Evolutionary conservation across 768 basidiomycete genomes (phyloP), one percentile per base, ranked within the genome.

Genomic region (Austroboletus eburneus): DNA sequence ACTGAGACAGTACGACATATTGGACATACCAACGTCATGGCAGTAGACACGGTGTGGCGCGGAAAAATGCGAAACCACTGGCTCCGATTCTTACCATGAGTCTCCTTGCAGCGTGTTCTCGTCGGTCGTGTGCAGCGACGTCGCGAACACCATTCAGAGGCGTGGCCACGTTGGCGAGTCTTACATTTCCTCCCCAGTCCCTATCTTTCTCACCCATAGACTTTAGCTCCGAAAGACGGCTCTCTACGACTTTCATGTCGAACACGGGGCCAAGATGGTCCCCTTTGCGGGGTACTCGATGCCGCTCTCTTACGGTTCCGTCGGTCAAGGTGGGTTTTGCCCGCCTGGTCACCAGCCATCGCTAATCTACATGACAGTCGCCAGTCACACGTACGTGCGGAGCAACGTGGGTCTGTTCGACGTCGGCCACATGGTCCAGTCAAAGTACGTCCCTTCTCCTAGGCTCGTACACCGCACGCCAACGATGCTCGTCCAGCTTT

Each of bases 361-460:
- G n/a, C n/a, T n/a, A n/a, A n/a, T n/a, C n/a, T n/a, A n/a, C 33
- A 32, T 24, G 34, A 27, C 63, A 96, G 94, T 91, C 43, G 82
- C 85, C 9, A 92, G 90, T 56, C 95, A 99, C 67, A 80, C 85
- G 37, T 87, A 97, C 59, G 89, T 94, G 42, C 83, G 96, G 34
- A 78, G 71, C 12, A 77, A 76, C 29, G 89, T 80, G 1, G 93
- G 93, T 1, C 73, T 99, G 25, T 99, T 99, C 64, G 96, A 99
- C 61, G 96, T 99, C 22, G 91, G 91, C 18, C 96, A 99, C 67
- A 99, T 99, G 95, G 88, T 98, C 14, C 95, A 98, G 65, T 81
- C 83, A 27, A 86, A 81, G 91, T 92, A 57, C 39, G 78, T 47
- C 29, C 7, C 30, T 32, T 4, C 14, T 13, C 8, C 14, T 32